These are phyloP conservation scores for Pholiota molesta DNA, from an alignment of 768 basidiomycete genomes.

Conservation along the genomic window DNA sequence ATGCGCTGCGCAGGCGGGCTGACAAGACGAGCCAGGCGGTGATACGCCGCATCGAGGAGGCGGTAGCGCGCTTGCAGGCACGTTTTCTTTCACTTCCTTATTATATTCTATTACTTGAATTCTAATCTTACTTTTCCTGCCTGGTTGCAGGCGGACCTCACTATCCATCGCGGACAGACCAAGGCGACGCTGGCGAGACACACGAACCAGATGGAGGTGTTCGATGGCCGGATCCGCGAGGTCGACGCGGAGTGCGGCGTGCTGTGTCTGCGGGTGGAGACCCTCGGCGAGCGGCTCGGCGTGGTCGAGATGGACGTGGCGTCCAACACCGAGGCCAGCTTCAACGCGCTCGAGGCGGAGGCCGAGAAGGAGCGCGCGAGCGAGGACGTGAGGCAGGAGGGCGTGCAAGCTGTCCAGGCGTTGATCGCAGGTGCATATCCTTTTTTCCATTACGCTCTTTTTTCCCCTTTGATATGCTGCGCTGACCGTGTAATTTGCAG, in stretches of 20 bases:
- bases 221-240: slow-evolving; percentile 44
- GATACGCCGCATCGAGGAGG: not conserved
- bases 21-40: not conserved
- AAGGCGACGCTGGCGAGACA: slow-evolving; percentile 42
- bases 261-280: slow-evolving; percentile 40
- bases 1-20: not conserved
- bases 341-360: slow-evolving; percentile 18
- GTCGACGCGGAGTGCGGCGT: slow-evolving; percentile 37
- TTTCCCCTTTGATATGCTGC: slow-evolving; percentile 42
- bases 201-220: slow-evolving; percentile 39
- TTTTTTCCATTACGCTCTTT: not conserved
- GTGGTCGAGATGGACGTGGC: slow-evolving; percentile 2
- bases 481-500: slow-evolving; percentile 48
- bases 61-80: slow-evolving; percentile 12
- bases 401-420: slow-evolving; percentile 36
- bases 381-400: slow-evolving; percentile 14
- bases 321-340: not conserved
- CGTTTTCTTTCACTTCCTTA: not conserved
- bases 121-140: not conserved
- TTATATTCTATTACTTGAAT: too few species aligned
- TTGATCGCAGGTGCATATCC: slow-evolving; percentile 44
- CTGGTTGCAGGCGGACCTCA: slow-evolving; percentile 19
- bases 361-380: slow-evolving; percentile 31
- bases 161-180: slow-evolving; percentile 45
- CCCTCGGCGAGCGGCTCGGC: slow-evolving; percentile 13